Evolutionary conservation across 306 rosid genomes (phyloP), one percentile per base, ranked within the genome.

Genomic region (Astragalus membranaceus): DNA sequence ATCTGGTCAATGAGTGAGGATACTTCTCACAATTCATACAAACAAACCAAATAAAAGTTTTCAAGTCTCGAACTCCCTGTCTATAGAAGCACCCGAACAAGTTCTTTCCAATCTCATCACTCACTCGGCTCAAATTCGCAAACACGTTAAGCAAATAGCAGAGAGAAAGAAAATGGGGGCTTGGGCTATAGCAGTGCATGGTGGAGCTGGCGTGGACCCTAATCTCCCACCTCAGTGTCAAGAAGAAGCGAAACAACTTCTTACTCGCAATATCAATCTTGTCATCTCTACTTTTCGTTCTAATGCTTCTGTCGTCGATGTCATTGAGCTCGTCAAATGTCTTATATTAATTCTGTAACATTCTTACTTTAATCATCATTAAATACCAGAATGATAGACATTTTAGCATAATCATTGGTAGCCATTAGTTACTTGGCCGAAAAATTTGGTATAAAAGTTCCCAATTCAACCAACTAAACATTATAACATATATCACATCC

Each of bases 161-260:
- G 2, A 7, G 41, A 26, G 36, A 5, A 7, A 64, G 3, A 30
- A 69, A 8, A 88, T 83, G 92, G 95, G 79, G 0, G 84, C 87
- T 17, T 94, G 99, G 99, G 99, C 99, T 33, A 88, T 94, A 0
- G 95, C 96, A 0, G 92, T 94, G 69, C 99, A 94, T 70, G 99
- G 99, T 8, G 99, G 99, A 54, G 99, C 99, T n/a, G 99, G 99
- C 10, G 96, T 94, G 2, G 99, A 94, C 75, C 99, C 99, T 0
- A 87, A 87, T 62, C 97, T 94, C 67, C 99, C 99, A 3, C 69
- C 76, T 1, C 83, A 86, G 2, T 89, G 95, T 39, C 99, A 94
- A 46, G 87, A 94, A 46, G 74, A 87, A 55, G 99, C 99, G 70
- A 94, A 91, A 67, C 79, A 87, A 26, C 92, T 94, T 75, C 96